Base-by-base conservation (phyloP, 1,139 yeast species). In the Kodamaea plutei region DNA sequence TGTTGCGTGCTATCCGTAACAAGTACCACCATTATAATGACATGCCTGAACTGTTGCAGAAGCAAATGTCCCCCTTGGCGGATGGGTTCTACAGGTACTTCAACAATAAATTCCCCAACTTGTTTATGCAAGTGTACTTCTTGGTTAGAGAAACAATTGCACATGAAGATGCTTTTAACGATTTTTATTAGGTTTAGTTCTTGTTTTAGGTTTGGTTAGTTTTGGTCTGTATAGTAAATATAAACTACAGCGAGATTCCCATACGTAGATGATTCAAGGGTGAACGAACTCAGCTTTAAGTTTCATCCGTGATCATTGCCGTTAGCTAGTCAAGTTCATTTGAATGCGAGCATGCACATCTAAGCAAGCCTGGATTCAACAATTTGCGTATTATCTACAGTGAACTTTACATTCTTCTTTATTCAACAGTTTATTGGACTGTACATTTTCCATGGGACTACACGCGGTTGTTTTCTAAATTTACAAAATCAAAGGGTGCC, bases 11-110 rank as follows among this genome's bases (percentile, higher is more conserved):
- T 0, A 62, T 91, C 45, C 69, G 99, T 44, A 91, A 91, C 62
- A 91, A 91, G 54, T 79, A 84, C 52, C 96, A 87, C 54, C 99
- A 91, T 56, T 91, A 74, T 55, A 87, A 87, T 56, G 98, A 93
- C 50, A 62, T 89, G 56, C 95, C 96, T 1, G 67, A 62, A 5
- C 69, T 62, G 13, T 61, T 89, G 33, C 58, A 73, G 63, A 18
- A 55, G 46, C 41, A 74, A 35, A 83, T 91, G 78, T 81, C 85
- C 14, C 83, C 93, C 0, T 60, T 85, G 19, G 96, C 97, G 0
- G 76, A 76, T 34, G 95, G 94, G 2, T 91, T 84, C 53, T 82
- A 87, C 56, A 58, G 63, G 29, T 91, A 84, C 52, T 91, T 87
- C 57, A 76, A 77, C 29, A 52, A 58, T 20, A 73, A 77, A 48